Evolutionary conservation across 108 stramenopile genomes (phyloP), one percentile per base, ranked within the genome.

Genomic region (Stephanodiscus triporus): DNA sequence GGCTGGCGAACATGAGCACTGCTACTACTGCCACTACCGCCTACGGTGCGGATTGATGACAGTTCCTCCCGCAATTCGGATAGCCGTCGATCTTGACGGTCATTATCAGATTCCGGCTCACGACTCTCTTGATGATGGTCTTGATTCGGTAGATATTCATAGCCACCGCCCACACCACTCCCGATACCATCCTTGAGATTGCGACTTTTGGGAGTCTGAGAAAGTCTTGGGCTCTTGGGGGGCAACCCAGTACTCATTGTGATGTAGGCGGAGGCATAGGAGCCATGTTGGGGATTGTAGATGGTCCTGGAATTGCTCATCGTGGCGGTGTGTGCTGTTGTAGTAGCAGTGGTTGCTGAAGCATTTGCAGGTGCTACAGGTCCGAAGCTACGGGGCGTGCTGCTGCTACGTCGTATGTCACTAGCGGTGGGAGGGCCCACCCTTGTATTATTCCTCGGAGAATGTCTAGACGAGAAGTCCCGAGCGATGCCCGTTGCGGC

Each of bases 311-410:
- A 40, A 9, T 40, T 40, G 4, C 11, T 9, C 40, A 9, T 40
- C 9, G 40, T 9, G 4, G 40, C 8, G 8, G 8, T 40, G 11
- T 9, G 4, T 9, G 40, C 40, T 4, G 8, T 40, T 4, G 8
- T 40, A 40, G 11, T 9, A 9, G 10, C 1, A 9, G 40, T 40
- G 8, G 40, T 40, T 9, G 40, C 11, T 9, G 40, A 9, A 9
- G 40, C 40, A 9, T 4, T 4, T 9, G 32, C 32, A 5, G 32
- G 32, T 34, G 32, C 32, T 24, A 4, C 20, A 53, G 20, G 51
- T 22, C 51, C 51, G 24, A 24, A 53, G 51, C 7, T 24, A 53
- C 51, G 51, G 51, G 51, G 51, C 51, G 51, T 53, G 24, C 51
- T 53, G 51, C 51, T 53, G 51, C 51, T 53, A 24, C 51, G 51